Percentiles rank a stretch among this genome's conserved stretches.
Evolutionary conservation across 2,329 filamentous ascomycete genomes (phyloP).

Genomic region (Aspergillus sp.): DNA sequence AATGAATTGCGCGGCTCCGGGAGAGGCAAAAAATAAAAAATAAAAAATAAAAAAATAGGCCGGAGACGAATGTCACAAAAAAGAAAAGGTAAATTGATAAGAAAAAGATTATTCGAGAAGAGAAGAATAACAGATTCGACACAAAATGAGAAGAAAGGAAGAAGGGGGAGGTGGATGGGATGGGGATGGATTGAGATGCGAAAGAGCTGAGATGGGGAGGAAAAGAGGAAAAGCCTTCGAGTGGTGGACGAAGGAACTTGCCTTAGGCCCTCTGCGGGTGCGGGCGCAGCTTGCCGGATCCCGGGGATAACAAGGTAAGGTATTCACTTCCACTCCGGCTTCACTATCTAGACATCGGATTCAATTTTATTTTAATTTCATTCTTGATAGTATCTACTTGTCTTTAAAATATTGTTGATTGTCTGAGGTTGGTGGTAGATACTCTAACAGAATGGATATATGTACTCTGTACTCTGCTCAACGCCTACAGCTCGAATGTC

Average conservation of each 20-base stretch:
- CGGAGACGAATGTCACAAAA: conserved; percentile 21
- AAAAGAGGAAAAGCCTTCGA: conserved; percentile 3
- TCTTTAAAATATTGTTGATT: no score
- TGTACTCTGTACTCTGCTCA: no score
- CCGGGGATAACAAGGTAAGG: background rate
- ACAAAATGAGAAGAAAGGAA: conserved; percentile 12
- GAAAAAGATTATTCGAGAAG: conserved; percentile 14
- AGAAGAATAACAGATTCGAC: conserved; percentile 11
- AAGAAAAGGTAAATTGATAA: conserved; percentile 24
- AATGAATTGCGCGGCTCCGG: conserved; percentile 24
- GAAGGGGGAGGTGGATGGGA: conserved; percentile 11
- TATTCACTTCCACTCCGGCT: background rate
- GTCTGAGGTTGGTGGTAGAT: no score
- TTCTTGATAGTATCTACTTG: no score
- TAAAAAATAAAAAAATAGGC: conserved; percentile 8
- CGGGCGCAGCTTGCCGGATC: background rate
- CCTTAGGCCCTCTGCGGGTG: background rate
- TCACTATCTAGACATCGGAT: no score
- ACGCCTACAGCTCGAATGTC: no score
- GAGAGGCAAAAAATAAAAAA: conserved; percentile 17
- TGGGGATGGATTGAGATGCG: conserved; percentile 10
- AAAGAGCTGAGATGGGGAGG: background rate
- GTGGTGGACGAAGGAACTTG: background rate
- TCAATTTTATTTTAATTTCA: no score
- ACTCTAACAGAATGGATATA: no score